These are phyloP conservation scores for Byssochlamys sp. DNA, from an alignment of 2,329 filamentous ascomycete genomes.

Conservation along the genomic window DNA sequence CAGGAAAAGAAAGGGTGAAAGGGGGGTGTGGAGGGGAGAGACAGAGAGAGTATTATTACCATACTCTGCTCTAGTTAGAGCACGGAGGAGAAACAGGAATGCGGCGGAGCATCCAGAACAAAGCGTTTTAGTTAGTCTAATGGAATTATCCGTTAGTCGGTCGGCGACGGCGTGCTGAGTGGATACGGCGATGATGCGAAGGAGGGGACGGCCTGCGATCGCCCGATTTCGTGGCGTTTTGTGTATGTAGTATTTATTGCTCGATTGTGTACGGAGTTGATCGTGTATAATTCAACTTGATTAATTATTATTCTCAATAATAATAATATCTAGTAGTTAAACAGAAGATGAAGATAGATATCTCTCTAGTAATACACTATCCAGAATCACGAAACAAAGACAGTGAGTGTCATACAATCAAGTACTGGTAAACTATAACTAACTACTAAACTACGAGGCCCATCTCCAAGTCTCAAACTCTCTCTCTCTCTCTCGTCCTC, in stretches of 20 bases:
- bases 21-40: neutral
- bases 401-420: neutral
- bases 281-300: too few relatives aligned
- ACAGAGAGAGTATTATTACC: too few relatives aligned
- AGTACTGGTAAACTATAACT: neutral
- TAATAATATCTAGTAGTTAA: too few relatives aligned
- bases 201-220: neutral
- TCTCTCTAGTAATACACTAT: too few relatives aligned
- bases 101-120: neutral
- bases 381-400: too few relatives aligned
- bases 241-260: too few relatives aligned
- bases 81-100: neutral
- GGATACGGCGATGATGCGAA: neutral
- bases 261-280: too few relatives aligned
- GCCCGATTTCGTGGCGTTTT: neutral
- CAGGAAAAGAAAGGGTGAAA: neutral
- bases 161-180: neutral
- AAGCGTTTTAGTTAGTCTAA: neutral
- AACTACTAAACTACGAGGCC: too few relatives aligned
- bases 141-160: neutral
- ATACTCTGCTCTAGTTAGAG: too few relatives aligned
- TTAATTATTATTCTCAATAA: too few relatives aligned
- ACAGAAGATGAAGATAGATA: too few relatives aligned
- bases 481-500: neutral
- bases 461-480: neutral